phyloP scores from a whole-genome alignment of 768 basidiomycete species.

The Lactarius sp. region DNA sequence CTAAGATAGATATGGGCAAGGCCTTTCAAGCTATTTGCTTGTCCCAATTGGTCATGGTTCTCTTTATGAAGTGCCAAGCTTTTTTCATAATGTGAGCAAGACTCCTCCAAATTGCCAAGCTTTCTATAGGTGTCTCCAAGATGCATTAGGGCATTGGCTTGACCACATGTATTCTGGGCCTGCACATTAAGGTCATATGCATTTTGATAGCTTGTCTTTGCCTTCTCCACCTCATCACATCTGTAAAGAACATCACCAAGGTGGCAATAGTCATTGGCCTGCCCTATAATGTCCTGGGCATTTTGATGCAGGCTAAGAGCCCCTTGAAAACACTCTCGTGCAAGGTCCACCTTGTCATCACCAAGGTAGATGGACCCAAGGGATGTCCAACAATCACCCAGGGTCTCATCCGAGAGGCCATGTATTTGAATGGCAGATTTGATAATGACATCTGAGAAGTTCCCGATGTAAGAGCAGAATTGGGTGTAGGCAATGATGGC shows the following conservation, averaged over 20 bases:
- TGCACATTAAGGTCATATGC: slow-evolving; percentile 11
- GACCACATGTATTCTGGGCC: neutral
- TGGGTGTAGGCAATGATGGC: slow-evolving; percentile 19
- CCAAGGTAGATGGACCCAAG: slow-evolving; percentile 9
- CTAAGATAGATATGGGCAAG: slow-evolving; percentile 14
- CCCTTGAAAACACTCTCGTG: neutral
- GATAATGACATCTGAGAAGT: slow-evolving; percentile 14
- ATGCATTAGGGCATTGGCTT: slow-evolving; percentile 22
- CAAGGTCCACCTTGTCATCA: neutral
- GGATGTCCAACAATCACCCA: slow-evolving; percentile 8
- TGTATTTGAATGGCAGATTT: neutral
- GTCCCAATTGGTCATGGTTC: slow-evolving; percentile 8
- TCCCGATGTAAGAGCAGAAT: slow-evolving; percentile 16
- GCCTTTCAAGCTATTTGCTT: slow-evolving; percentile 20
- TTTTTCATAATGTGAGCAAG: neutral
- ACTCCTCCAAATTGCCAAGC: slow-evolving; percentile 12
- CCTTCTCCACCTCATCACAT: slow-evolving; percentile 8
- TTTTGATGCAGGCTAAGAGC: slow-evolving; percentile 7
- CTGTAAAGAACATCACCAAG: slow-evolving; percentile 18
- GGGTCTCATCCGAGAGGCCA: slow-evolving; percentile 2
- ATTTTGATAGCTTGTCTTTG: slow-evolving; percentile 1
- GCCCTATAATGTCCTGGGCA: slow-evolving; percentile 13
- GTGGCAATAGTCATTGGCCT: slow-evolving; percentile 19
- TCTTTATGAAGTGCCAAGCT: slow-evolving; percentile 2
- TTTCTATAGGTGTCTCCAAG: slow-evolving; percentile 16